A percentile compares a stretch with the other conserved stretches of the same genome.
These are phyloP conservation scores for Trifolium repens DNA, from an alignment of 306 rosid species.

Conservation along the genomic window DNA sequence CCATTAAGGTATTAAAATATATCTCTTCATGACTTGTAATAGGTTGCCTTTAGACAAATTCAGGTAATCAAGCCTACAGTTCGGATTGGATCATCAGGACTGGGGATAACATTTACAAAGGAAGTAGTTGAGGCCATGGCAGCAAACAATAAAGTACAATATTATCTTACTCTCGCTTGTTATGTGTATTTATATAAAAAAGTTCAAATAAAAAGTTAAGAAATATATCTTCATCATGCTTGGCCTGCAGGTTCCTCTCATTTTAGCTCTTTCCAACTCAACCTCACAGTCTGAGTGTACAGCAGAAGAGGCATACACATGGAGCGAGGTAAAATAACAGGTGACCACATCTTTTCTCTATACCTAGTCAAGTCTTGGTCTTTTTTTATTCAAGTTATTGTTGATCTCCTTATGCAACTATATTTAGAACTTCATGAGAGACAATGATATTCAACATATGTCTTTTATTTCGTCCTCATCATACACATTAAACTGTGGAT, in stretches of 20 bases:
- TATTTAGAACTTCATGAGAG: too few species aligned
- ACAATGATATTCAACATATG: too few species aligned
- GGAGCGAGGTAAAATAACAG: slow-evolving; percentile 69
- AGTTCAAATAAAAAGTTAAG: neutral
- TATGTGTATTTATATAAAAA: neutral
- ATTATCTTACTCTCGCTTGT: slow-evolving; percentile 20
- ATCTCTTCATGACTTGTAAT: slow-evolving; percentile 22
- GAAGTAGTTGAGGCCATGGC: slow-evolving; percentile 78
- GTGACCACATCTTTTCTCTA: slow-evolving; percentile 1
- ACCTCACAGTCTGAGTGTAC: slow-evolving; percentile 95
- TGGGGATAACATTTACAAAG: slow-evolving; percentile 79
- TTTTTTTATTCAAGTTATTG: slow-evolving; percentile 13
- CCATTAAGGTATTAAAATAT: slow-evolving; percentile 69
- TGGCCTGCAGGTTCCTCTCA: slow-evolving; percentile 78
- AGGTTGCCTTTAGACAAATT: neutral
- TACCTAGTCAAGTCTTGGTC: slow-evolving; percentile 21
- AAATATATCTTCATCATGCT: slow-evolving; percentile 36
- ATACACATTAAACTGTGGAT: too few species aligned
- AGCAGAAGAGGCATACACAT: slow-evolving; percentile 87
- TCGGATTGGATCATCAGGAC: slow-evolving; percentile 88
- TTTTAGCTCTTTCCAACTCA: slow-evolving; percentile 91
- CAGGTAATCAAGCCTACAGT: slow-evolving; percentile 88
- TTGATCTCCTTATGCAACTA: neutral
- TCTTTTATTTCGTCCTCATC: too few species aligned
- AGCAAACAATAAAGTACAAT: slow-evolving; percentile 65